Evolutionary conservation across 2,329 filamentous ascomycete genomes (phyloP).

Genomic region (Botrytis fragariae): DNA sequence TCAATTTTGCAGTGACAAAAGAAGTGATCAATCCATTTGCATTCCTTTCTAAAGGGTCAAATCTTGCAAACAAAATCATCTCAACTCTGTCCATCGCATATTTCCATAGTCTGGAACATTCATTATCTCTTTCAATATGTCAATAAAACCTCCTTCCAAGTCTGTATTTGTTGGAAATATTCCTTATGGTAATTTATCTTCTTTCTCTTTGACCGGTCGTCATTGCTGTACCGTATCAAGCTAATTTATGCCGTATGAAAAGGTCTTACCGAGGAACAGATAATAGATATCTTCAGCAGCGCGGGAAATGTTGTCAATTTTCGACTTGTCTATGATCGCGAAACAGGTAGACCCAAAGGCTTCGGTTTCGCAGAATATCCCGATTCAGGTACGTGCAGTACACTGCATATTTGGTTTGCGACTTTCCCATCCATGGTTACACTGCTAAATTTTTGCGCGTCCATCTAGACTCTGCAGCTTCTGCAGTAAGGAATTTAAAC

Average conservation of each 20-base stretch:
- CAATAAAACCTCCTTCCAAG: constrained; percentile 66
- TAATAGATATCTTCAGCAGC: constrained; percentile 87
- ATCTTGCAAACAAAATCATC: constrained; percentile 27
- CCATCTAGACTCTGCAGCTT: constrained; percentile 73
- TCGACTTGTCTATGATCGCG: constrained; percentile 89
- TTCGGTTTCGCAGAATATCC: constrained; percentile 97
- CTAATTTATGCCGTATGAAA: constrained; percentile 26
- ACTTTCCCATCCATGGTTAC: constrained; percentile 2
- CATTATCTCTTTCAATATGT: constrained; percentile 51
- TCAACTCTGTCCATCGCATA: constrained; percentile 21
- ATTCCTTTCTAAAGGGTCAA: constrained; percentile 29
- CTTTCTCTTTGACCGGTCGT: neutral
- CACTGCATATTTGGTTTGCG: constrained; percentile 11
- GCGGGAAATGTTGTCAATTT: constrained; percentile 91
- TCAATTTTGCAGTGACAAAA: constrained; percentile 22
- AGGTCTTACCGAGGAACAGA: constrained; percentile 96
- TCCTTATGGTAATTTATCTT: constrained; percentile 61
- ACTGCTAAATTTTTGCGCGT: constrained; percentile 12
- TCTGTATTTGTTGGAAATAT: constrained; percentile 86
- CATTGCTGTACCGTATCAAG: neutral
- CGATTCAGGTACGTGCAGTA: constrained; percentile 64
- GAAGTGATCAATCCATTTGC: constrained; percentile 23
- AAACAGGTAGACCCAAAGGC: constrained; percentile 90
- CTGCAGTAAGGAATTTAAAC: constrained; percentile 91
- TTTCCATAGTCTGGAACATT: constrained; percentile 19